Evolutionary conservation across 2,329 filamentous ascomycete species (phyloP).

Genomic region (Xylaria digitata): DNA sequence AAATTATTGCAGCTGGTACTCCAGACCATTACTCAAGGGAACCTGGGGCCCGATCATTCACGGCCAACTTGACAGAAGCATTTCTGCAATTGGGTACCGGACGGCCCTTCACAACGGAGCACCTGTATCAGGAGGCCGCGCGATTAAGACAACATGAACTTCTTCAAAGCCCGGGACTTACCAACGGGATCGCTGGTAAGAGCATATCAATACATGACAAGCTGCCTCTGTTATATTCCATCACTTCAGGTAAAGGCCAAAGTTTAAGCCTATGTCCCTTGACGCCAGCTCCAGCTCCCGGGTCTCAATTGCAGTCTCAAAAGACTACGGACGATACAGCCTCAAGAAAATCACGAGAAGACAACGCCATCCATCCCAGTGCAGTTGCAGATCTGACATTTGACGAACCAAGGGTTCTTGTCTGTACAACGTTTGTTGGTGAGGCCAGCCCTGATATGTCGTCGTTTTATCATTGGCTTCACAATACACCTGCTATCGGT

Average conservation of each 20-base stretch:
- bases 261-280: constrained; percentile 65
- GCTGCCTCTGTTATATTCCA: constrained; percentile 64
- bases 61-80: constrained; percentile 66
- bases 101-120: constrained; percentile 67
- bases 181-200: constrained; percentile 58
- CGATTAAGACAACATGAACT: constrained; percentile 59
- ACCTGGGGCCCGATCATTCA: constrained; percentile 65
- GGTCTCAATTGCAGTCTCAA: constrained; percentile 49
- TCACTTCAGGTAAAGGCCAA: constrained; percentile 66
- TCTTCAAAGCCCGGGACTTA: constrained; percentile 55
- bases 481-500: constrained; percentile 66
- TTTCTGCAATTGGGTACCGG: constrained; percentile 64
- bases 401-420: constrained; percentile 71
- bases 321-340: constrained; percentile 47
- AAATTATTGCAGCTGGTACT: constrained; percentile 70
- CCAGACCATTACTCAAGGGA: constrained; percentile 62
- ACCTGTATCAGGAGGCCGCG: constrained; percentile 67
- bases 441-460: constrained; percentile 74
- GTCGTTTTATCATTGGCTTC: constrained; percentile 74
- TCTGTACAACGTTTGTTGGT: constrained; percentile 74
- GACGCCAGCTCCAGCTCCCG: constrained; percentile 48
- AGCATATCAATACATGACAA: constrained; percentile 51
- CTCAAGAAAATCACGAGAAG: constrained; percentile 50
- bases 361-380: constrained; percentile 59
- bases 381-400: constrained; percentile 67